Evolutionary conservation across 2,329 filamentous ascomycete genomes (phyloP).

Genomic region (Claviceps sp.): DNA sequence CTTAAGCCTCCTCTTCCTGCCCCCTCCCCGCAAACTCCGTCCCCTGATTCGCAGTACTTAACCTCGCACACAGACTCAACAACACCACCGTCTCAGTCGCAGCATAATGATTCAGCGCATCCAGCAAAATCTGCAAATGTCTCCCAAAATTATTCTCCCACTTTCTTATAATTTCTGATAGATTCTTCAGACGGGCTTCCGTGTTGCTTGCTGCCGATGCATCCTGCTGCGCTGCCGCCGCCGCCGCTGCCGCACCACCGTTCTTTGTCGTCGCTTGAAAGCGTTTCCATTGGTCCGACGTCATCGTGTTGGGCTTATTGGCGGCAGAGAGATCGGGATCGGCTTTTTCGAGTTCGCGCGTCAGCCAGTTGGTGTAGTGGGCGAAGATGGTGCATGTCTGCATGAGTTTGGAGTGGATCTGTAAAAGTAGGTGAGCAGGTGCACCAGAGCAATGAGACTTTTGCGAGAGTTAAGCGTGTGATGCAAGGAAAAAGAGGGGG

Average conservation of each 20-base stretch:
- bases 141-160: slow-evolving; percentile 90
- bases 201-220: slow-evolving; percentile 20
- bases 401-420: slow-evolving; percentile 85
- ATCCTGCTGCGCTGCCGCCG: slow-evolving; percentile 10
- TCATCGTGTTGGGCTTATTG: slow-evolving; percentile 46
- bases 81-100: slow-evolving; percentile 95
- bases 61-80: slow-evolving; percentile 68
- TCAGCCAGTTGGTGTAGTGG: slow-evolving; percentile 74
- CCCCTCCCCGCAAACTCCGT: slow-evolving; percentile 49
- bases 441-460: background rate
- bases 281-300: slow-evolving; percentile 44
- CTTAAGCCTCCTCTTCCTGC: slow-evolving; percentile 38
- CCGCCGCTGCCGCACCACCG: background rate
- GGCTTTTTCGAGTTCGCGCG: slow-evolving; percentile 68
- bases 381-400: slow-evolving; percentile 92
- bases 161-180: slow-evolving; percentile 77
- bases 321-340: slow-evolving; percentile 62
- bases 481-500: background rate
- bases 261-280: slow-evolving; percentile 35
- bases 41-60: slow-evolving; percentile 72
- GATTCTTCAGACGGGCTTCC: slow-evolving; percentile 49
- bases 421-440: slow-evolving; percentile 6
- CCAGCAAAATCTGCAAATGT: slow-evolving; percentile 85
- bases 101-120: slow-evolving; percentile 92
- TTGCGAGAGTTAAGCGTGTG: background rate